A percentile compares a stretch with the other conserved stretches of the same genome.
phyloP scores from a whole-genome alignment of 768 basidiomycete species.

The Lentinula raphanica region DNA sequence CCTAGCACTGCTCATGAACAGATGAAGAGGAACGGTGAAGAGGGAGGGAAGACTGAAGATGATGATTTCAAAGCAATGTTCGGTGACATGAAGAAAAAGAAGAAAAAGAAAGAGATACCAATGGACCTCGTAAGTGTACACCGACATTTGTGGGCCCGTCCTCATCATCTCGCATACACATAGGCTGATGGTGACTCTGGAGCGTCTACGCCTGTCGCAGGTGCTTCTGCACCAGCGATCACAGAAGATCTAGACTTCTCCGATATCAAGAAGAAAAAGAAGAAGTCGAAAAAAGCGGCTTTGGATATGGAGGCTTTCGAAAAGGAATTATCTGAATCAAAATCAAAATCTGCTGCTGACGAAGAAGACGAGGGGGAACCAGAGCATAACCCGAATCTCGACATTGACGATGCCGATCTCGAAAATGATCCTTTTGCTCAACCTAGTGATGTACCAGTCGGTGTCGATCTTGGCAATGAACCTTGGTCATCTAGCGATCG shows the following conservation, averaged over 20 bases:
- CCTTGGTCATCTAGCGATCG: constrained; percentile 91
- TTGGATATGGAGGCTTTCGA: constrained; percentile 92
- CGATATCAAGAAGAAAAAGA: constrained; percentile 97
- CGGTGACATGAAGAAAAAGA: constrained; percentile 86
- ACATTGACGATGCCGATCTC: constrained; percentile 75
- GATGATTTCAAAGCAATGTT: constrained; percentile 83
- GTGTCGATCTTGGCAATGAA: constrained; percentile 71
- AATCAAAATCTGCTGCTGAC: constrained; percentile 48
- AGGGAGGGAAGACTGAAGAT: constrained; percentile 48
- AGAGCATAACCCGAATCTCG: constrained; percentile 56
- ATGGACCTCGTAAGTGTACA: constrained; percentile 63
- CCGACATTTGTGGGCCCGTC: constrained; percentile 5
- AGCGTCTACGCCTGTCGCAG: constrained; percentile 50
- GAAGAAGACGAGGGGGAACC: constrained; percentile 55
- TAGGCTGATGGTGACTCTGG: constrained; percentile 61
- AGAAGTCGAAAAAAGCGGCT: constrained; percentile 81
- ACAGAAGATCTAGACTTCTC: constrained; percentile 89
- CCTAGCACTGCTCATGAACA: constrained; percentile 71
- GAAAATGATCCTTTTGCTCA: constrained; percentile 86
- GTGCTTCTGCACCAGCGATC: constrained; percentile 36
- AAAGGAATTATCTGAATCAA: constrained; percentile 77
- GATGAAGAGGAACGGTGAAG: constrained; percentile 50
- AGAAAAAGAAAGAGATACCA: constrained; percentile 89
- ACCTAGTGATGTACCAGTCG: constrained; percentile 43
- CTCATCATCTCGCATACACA: neutral